Evolutionary conservation across 2,329 filamentous ascomycete genomes (phyloP), one percentile per base, ranked within the genome.

Genomic region (Biscogniauxia mediterranea): DNA sequence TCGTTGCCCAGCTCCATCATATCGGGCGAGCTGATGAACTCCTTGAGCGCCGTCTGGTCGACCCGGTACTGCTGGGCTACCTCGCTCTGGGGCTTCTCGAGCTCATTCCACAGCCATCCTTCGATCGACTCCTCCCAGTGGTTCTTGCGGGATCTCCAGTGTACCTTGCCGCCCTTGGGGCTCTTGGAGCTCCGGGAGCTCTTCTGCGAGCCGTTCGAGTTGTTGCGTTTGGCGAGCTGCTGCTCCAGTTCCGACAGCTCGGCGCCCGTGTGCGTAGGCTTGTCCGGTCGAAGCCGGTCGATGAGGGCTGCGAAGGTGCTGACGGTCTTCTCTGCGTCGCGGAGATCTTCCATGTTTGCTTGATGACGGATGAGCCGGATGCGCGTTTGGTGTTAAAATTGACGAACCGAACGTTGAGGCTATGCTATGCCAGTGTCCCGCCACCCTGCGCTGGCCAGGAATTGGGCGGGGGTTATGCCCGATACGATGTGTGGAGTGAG

Each of bases 1-100:
- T 71, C 68, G 38, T 57, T 56, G 2, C 70, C 70, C 5, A 71
- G 58, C 5, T 69, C 66, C 54, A 71, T 68, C 58, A 71, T 67
- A 56, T 68, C 66, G 42, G 54, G 59, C 26, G 60, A 58, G 65
- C 66, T 64, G 54, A 69, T 67, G 61, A 66, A 71, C 55, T 71
- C 70, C 56, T 70, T 70, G 42, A 71, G 64, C 23, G 66, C 66
- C 17, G 68, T 69, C 28, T 60, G 52, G 60, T 67, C 65, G 57
- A 70, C 58, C 13, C 61, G 59, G 26, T 66, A 69, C 49, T 64
- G 52, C 1, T 55, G 52, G 13, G 70, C 65, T 5, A 71, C 70
- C 6, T 66, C 61, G 28, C 59, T 58, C 56, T 62, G 64, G 8
- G 64, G 59, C 46, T 60, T 56, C 46, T 66, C 67, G 5, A 71